phyloP scores from a whole-genome alignment of 441 rosid genomes.

The Croton laevigatus region DNA sequence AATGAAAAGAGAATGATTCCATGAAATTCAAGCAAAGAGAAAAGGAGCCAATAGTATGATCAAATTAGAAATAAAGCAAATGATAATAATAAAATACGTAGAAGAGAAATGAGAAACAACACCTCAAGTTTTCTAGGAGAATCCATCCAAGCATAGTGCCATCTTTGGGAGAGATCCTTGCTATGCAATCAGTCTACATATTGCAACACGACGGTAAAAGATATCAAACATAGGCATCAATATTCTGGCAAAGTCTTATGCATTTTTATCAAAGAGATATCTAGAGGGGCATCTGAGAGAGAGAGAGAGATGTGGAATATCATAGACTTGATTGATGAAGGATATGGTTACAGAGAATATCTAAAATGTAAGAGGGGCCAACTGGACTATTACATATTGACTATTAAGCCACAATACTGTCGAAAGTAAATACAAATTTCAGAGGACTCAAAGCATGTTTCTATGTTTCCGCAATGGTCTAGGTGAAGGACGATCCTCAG shows the following conservation, averaged over 20 bases:
- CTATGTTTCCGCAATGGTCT: background rate
- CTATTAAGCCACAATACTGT: background rate
- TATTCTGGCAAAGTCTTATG: background rate
- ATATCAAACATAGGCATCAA: background rate
- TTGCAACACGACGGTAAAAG: conserved; percentile 9
- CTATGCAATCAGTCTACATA: conserved; percentile 88
- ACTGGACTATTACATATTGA: background rate
- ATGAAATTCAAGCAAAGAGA: conserved; percentile 2
- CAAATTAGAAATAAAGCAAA: conserved; percentile 6
- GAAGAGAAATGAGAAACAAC: conserved; percentile 11
- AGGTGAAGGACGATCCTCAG: background rate
- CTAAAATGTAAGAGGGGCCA: background rate
- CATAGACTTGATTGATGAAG: no score
- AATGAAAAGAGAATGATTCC: conserved; percentile 9
- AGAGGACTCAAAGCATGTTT: background rate
- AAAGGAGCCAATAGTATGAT: conserved; percentile 2
- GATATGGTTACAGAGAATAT: background rate
- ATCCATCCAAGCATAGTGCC: conserved; percentile 85
- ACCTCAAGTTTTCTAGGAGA: conserved; percentile 80
- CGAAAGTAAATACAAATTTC: background rate
- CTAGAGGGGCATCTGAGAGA: background rate
- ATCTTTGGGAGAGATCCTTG: conserved; percentile 75
- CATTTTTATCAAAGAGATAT: background rate
- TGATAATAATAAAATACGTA: background rate
- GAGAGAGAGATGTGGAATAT: background rate